Evolutionary conservation across 352 stramenopile genomes (phyloP), one percentile per base, ranked within the genome.

Genomic region (Thalassiosira hispida): DNA sequence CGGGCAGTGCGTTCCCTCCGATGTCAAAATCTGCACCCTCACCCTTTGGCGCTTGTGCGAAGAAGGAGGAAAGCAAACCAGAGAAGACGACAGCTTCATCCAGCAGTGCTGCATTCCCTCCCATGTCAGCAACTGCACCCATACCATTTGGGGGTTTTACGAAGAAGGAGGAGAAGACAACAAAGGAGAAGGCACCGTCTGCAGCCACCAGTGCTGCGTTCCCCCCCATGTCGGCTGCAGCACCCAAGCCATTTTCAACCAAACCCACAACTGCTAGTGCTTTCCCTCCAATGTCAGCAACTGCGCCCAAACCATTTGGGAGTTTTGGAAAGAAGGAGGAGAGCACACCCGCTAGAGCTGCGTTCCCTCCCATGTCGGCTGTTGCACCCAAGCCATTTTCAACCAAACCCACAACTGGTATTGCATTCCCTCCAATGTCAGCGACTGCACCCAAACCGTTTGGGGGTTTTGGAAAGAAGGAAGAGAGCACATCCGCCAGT

Each of bases 161-260:
- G 20, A 38, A 25, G 16, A 55, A 25, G 40, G 53, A 69, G 23
- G 22, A 69, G 12, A 33, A 55, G n/a, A n/a, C 49, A 51, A 38
- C 62, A 42, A 42, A 5, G 12, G 35, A 42, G 35, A 42, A 42
- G 35, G 12, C 35, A 42, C 35, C 35, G 12, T 12, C 35, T 42
- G 35, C n/a, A n/a, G n/a, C n/a, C n/a, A 62, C 25, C 22, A 77
- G 25, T 42, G 72, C 66, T 33, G 67, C 77, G 16, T 85, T 87
- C 38, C 77, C 84, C 61, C 77, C 84, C 6, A 81, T 84, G 55
- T 76, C 80, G 52, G 55, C 57, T 55, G 20, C 57, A 11, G 38
- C 57, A 23, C 57, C 57, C 2, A 25, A 27, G 40, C 57, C 35
- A 1, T 66, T 66, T 25, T 35, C 35, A 20, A 23, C 57, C 33